A percentile compares a stretch with the other conserved stretches of the same genome.
Evolutionary conservation across 2,329 filamentous ascomycete species (phyloP).

Genomic region (Curvularia sp.): DNA sequence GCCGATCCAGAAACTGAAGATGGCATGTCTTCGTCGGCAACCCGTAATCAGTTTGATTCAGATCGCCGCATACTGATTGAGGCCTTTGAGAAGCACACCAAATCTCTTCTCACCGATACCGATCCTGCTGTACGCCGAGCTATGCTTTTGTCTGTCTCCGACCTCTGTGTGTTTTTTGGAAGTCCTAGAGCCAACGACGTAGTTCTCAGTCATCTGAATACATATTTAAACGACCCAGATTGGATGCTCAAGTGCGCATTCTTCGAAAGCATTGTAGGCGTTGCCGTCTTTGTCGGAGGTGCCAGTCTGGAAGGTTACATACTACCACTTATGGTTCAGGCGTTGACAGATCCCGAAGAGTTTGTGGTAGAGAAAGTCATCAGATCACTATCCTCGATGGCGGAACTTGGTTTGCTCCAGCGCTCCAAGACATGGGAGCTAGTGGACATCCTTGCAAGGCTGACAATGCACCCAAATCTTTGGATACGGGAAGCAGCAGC

Average conservation of each 20-base stretch:
- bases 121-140: slow-evolving; percentile 87
- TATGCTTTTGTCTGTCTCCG: slow-evolving; percentile 88
- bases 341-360: slow-evolving; percentile 89
- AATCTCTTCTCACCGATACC: slow-evolving; percentile 83
- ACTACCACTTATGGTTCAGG: slow-evolving; percentile 92
- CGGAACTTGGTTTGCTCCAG: slow-evolving; percentile 85
- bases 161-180: slow-evolving; percentile 93
- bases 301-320: slow-evolving; percentile 94
- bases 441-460: slow-evolving; percentile 80
- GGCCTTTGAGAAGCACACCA: slow-evolving; percentile 86
- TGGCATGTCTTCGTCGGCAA: slow-evolving; percentile 70
- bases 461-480: slow-evolving; percentile 90
- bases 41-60: slow-evolving; percentile 85
- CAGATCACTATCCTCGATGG: slow-evolving; percentile 85
- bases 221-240: slow-evolving; percentile 93
- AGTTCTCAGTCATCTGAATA: slow-evolving; percentile 94
- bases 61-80: slow-evolving; percentile 83
- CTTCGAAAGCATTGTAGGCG: slow-evolving; percentile 92
- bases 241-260: slow-evolving; percentile 98
- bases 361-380: slow-evolving; percentile 92
- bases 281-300: slow-evolving; percentile 87
- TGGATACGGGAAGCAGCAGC: slow-evolving; percentile 93
- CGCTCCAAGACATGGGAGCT: slow-evolving; percentile 86
- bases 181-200: slow-evolving; percentile 93
- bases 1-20: slow-evolving; percentile 82